Conservation (phyloP, 2,329 filamentous ascomycete species). For the Calonectria pauciramosa region DNA sequence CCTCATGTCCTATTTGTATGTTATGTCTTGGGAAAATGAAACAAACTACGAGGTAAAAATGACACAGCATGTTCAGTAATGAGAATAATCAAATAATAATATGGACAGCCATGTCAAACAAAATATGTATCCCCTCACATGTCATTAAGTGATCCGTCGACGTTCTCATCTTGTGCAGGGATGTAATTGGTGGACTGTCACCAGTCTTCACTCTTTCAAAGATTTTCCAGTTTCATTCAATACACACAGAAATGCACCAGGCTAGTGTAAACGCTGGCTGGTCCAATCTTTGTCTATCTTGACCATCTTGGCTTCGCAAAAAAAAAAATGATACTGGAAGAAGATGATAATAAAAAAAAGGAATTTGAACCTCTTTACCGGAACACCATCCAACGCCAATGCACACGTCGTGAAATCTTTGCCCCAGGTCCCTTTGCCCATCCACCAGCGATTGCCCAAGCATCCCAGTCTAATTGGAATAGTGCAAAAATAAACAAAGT, state of each 20-base stretch:
- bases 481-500: slow-evolving; percentile 28
- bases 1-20: neutral
- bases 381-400: slow-evolving; percentile 44
- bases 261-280: neutral
- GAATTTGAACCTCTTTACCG: slow-evolving; percentile 28
- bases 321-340: slow-evolving; percentile 4
- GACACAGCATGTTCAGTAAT: neutral
- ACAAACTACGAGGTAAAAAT: neutral
- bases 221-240: neutral
- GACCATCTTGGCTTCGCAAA: slow-evolving; percentile 12
- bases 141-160: neutral
- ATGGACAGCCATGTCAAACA: neutral
- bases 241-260: neutral
- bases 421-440: slow-evolving; percentile 14
- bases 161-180: neutral
- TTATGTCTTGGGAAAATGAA: neutral
- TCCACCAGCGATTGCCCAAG: slow-evolving; percentile 33
- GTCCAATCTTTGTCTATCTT: slow-evolving; percentile 36
- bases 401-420: slow-evolving; percentile 28
- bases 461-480: slow-evolving; percentile 40
- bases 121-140: neutral
- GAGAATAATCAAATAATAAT: neutral
- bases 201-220: neutral
- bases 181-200: neutral
- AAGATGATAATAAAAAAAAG: neutral